A percentile compares a stretch with the other conserved stretches of the same genome.
Evolutionary conservation across 805 yeast species (phyloP).

Genomic region (Saccharomyces mikatae): DNA sequence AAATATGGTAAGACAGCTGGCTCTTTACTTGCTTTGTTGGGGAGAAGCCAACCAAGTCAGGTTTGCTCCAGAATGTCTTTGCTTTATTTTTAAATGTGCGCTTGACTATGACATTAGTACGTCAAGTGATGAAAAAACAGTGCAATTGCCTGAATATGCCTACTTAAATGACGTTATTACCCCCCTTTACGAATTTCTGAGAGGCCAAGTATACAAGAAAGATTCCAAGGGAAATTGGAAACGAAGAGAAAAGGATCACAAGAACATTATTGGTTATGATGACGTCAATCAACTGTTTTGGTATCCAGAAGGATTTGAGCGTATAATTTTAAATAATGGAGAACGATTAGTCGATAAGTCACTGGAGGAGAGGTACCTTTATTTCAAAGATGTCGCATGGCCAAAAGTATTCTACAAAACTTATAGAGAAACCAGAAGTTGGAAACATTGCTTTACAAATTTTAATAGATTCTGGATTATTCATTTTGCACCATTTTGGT

Average conservation of each 20-base stretch:
- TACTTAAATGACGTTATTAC: slow-evolving; percentile 64
- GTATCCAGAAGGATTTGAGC: slow-evolving; percentile 63
- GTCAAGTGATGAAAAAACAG: slow-evolving; percentile 5
- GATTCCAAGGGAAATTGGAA: slow-evolving; percentile 44
- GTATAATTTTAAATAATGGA: slow-evolving; percentile 40
- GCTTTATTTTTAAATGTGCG: slow-evolving; percentile 79
- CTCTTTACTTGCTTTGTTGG: slow-evolving; percentile 72
- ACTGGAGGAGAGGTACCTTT: slow-evolving; percentile 46
- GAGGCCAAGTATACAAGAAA: slow-evolving; percentile 54
- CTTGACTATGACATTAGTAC: slow-evolving; percentile 54
- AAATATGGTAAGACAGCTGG: slow-evolving; percentile 61
- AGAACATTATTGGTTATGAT: slow-evolving; percentile 72
- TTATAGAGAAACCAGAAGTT: slow-evolving; percentile 62
- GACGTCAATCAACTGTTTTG: slow-evolving; percentile 85
- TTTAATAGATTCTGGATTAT: slow-evolving; percentile 76
- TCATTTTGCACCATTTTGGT: slow-evolving; percentile 71
- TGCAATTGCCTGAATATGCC: slow-evolving; percentile 37
- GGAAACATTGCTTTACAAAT: slow-evolving; percentile 67
- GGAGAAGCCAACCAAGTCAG: slow-evolving; percentile 84
- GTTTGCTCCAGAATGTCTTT: slow-evolving; percentile 83
- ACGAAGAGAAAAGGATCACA: slow-evolving; percentile 65
- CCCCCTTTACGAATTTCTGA: slow-evolving; percentile 61
- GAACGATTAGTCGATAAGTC: slow-evolving; percentile 46
- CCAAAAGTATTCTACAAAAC: slow-evolving; percentile 61
- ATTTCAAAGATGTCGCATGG: slow-evolving; percentile 57